Evolutionary conservation across 1,139 yeast species (phyloP), one percentile per base, ranked within the genome.

Genomic region (Kodamaea ohmeri): DNA sequence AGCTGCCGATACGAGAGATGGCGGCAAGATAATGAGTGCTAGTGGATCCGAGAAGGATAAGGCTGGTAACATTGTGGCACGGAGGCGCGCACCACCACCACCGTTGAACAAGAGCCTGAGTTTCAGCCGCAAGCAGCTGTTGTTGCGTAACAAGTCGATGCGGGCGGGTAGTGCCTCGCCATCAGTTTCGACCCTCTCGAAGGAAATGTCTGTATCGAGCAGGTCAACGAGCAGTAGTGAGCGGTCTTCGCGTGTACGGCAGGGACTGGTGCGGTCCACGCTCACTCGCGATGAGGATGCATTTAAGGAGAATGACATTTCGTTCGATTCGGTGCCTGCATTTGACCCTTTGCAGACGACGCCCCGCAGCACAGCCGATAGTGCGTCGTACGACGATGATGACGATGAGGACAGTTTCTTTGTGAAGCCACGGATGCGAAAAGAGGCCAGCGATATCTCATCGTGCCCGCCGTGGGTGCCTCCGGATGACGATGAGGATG

Each of bases 61-160:
- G 32, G 29, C 47, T 6, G 52, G 48, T 11, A 58, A 54, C 35
- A 50, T 84, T 17, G 76, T 82, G 9, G 90, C 94, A 0, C 72
- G 71, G 42, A 63, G 94, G 49, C 78, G 73, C 4, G 90, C 94
- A 0, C 94, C 94, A 2, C 92, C 90, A 1, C 84, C 86, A 2
- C 84, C 86, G 2, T 56, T 50, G 20, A 42, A 22, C 42, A 46
- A 39, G 29, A 42, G 20, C 8, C 43, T 27, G 40, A 47, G 50
- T 28, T 37, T 43, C 38, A 48, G 43, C 32, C 35, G 50, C 6
- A 34, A 43, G 15, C 41, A 39, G 12, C 44, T 47, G 3, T 34
- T 37, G 1, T 26, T 48, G 8, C 19, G 33, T 18, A 34, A 41
- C 25, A 45, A 42, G 17, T 38, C 40, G 0, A 32, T 26, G 6